A percentile compares a stretch with the other conserved stretches of the same genome.
Evolutionary conservation across 176 grass and related monocot genomes (phyloP).

Genomic region (Typha latifolia): DNA sequence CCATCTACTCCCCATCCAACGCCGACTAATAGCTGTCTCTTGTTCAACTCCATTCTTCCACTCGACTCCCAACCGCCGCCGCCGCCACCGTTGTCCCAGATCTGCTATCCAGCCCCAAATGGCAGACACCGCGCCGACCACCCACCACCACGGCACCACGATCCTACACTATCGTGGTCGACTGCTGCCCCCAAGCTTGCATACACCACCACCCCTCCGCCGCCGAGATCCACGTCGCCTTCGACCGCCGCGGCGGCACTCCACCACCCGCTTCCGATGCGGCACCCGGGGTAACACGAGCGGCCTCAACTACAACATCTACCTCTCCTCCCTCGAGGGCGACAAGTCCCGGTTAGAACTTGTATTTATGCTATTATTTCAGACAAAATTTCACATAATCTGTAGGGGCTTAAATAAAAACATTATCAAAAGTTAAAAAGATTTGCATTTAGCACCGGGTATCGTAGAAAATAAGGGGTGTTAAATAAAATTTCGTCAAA

Average conservation of each 20-base stretch:
- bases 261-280: constrained; percentile 29
- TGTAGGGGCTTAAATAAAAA: too few relatives aligned
- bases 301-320: constrained; percentile 71
- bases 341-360: constrained; percentile 33
- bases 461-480: too few relatives aligned
- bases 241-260: constrained; percentile 49
- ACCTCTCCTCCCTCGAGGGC: constrained; percentile 66
- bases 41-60: too few relatives aligned
- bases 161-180: constrained; percentile 40
- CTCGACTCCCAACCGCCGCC: neutral
- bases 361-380: too few relatives aligned
- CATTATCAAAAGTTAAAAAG: too few relatives aligned
- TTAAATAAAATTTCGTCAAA: too few relatives aligned
- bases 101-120: neutral
- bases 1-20: too few relatives aligned
- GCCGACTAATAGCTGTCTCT: too few relatives aligned
- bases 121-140: neutral
- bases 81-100: neutral
- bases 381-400: constrained; percentile 79
- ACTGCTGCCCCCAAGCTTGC: constrained; percentile 43
- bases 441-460: too few relatives aligned
- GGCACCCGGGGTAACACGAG: constrained; percentile 40
- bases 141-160: constrained; percentile 29
- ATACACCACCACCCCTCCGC: constrained; percentile 9
- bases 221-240: constrained; percentile 61